Conservation (phyloP, 225 moss, liverwort and hornwort genomes). For the Antitrichia curtipendula region DNA sequence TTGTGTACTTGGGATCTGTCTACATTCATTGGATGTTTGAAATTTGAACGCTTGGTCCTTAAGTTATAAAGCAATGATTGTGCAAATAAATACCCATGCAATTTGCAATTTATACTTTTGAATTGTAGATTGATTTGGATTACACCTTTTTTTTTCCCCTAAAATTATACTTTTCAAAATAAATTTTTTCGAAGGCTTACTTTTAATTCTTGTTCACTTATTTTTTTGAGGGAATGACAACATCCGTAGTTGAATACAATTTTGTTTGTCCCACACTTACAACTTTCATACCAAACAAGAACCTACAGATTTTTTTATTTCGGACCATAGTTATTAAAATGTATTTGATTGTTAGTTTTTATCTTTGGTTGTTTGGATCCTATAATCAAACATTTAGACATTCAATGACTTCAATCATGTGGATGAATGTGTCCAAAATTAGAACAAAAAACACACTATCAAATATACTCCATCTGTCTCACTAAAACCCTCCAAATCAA, state of each 20-base stretch:
- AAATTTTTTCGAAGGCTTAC: too few relatives aligned
- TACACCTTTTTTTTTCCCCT: too few relatives aligned
- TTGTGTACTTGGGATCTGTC: background rate
- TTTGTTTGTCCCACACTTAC: background rate
- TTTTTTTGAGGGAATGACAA: too few relatives aligned
- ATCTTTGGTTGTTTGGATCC: background rate
- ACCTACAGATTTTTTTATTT: background rate
- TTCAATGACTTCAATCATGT: background rate
- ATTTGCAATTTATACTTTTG: background rate
- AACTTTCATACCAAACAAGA: background rate
- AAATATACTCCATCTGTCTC: too few relatives aligned
- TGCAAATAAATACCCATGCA: background rate
- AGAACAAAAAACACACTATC: background rate
- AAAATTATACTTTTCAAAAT: too few relatives aligned
- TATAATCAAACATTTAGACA: background rate
- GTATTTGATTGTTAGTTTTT: accelerated
- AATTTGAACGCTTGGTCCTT: background rate
- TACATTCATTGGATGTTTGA: accelerated
- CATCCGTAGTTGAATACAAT: too few relatives aligned
- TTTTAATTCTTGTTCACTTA: too few relatives aligned
- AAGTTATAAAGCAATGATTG: background rate
- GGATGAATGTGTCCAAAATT: background rate
- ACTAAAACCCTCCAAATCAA: too few relatives aligned
- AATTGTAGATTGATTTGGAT: background rate
- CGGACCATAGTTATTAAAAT: too few relatives aligned